These are phyloP conservation scores for Kazachstania martiniae DNA, from an alignment of 805 yeast genomes.

Conservation along the genomic window DNA sequence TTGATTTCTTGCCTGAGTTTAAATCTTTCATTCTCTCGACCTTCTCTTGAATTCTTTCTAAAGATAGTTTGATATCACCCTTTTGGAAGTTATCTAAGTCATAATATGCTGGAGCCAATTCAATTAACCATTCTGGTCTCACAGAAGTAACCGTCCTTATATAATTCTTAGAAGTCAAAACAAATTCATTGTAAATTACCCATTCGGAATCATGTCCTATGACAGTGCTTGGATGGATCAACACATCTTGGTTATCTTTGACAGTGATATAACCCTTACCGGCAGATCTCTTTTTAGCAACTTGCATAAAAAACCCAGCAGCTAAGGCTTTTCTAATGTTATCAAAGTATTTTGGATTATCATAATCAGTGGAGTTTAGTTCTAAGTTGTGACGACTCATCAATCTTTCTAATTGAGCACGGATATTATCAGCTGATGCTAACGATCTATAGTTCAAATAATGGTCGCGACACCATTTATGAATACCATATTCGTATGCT, in stretches of 20 bases:
- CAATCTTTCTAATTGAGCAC: conserved; percentile 70
- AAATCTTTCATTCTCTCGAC: conserved; percentile 34
- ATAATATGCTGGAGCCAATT: conserved; percentile 59
- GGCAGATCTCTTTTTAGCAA: conserved; percentile 82
- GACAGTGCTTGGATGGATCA: conserved; percentile 89
- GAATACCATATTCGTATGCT: conserved; percentile 51
- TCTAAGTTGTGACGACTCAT: conserved; percentile 77
- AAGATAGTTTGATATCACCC: conserved; percentile 61
- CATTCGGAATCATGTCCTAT: conserved; percentile 83
- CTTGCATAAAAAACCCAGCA: conserved; percentile 97
- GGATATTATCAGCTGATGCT: conserved; percentile 74
- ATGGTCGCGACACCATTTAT: conserved; percentile 87
- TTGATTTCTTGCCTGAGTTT: conserved; percentile 15
- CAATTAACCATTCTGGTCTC: conserved; percentile 86
- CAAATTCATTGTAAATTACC: conserved; percentile 93
- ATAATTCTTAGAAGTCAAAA: conserved; percentile 84
- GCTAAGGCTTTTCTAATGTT: conserved; percentile 78
- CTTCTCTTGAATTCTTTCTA: conserved; percentile 49
- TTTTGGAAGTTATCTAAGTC: conserved; percentile 52
- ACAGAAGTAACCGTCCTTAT: conserved; percentile 88
- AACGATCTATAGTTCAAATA: conserved; percentile 77
- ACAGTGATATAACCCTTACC: conserved; percentile 79
- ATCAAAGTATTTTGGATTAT: conserved; percentile 57
- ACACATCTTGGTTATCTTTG: conserved; percentile 91
- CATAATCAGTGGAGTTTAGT: conserved; percentile 55